A percentile compares a stretch with the other conserved stretches of the same genome.
Evolutionary conservation across 2,329 filamentous ascomycete species (phyloP).

Genomic region (Colletotrichum higginsianum): DNA sequence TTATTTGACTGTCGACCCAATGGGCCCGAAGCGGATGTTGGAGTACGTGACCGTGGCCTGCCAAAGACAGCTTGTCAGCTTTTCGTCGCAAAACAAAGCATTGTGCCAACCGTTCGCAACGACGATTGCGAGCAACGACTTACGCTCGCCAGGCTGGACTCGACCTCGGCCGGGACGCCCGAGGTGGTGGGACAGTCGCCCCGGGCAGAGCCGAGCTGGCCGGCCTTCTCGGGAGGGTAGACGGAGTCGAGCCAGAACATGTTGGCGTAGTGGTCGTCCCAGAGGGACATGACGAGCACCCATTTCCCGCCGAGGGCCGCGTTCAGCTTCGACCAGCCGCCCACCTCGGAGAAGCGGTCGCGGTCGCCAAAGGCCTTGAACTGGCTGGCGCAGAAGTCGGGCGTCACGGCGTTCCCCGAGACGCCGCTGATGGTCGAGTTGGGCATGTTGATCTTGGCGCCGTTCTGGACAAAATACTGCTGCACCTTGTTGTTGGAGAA

Average conservation of each 20-base stretch:
- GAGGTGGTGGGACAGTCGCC: slow-evolving; percentile 47
- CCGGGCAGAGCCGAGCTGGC: slow-evolving; percentile 46
- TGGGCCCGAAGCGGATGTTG: slow-evolving; percentile 63
- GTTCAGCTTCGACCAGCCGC: slow-evolving; percentile 70
- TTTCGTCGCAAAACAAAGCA: neutral
- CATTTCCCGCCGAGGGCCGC: slow-evolving; percentile 69
- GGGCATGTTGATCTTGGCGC: slow-evolving; percentile 64
- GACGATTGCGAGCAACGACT: slow-evolving; percentile 2
- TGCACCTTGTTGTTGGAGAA: slow-evolving; percentile 67
- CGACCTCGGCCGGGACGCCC: slow-evolving; percentile 47
- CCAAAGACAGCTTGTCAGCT: neutral
- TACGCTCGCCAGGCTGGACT: slow-evolving; percentile 43
- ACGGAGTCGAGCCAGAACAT: slow-evolving; percentile 80
- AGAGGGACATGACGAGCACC: slow-evolving; percentile 75
- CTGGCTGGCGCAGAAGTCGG: slow-evolving; percentile 69
- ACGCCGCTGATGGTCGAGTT: slow-evolving; percentile 52
- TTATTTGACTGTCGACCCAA: slow-evolving; percentile 57
- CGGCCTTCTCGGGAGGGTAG: slow-evolving; percentile 61
- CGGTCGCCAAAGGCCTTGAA: slow-evolving; percentile 69
- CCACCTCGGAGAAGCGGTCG: slow-evolving; percentile 66
- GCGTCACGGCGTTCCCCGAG: slow-evolving; percentile 64
- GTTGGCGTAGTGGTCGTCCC: slow-evolving; percentile 69
- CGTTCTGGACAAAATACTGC: slow-evolving; percentile 74
- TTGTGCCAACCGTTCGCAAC: neutral
- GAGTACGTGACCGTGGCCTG: slow-evolving; percentile 60